Base-by-base conservation (phyloP, 768 basidiomycete genomes). In the Cyclocybe cylindracea region DNA sequence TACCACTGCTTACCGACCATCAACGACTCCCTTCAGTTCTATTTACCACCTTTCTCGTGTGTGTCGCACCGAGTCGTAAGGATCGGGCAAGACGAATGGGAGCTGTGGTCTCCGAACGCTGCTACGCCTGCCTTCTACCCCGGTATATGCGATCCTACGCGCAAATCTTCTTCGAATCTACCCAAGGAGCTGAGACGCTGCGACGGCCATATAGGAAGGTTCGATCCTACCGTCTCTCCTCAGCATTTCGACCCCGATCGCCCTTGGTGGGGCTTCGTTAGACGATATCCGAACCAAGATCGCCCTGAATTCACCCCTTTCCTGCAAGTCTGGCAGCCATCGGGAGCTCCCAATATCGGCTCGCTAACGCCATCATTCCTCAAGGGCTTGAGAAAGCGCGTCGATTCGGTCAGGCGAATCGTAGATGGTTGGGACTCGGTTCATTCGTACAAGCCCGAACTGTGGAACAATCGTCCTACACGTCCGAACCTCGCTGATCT, bases 191-290 rank as follows among this genome's bases (percentile, higher is more conserved):
- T 29, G 11, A 7, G 43, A 4, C 35, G 55, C 1, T 51, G 37
- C 43, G 55, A 60, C 10, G 56, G 61, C 0, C 59, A 55, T 19
- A 31, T 50, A 0, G 59, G 59, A 13, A 46, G 43, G 3, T 60
- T 54, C 24, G 59, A 63, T 33, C 54, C 39, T 10, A 53, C 55
- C 0, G 37, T 45, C 1, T 46, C 46, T 3, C 59, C 59, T 10
- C 56, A 60, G 24, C 36, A 39, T 3, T 52, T n/a, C 10, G 40
- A 48, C 7, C 16, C 34, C 0, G 5, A 24, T 4, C 2, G 2
- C 0, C 47, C 50, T 29, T 56, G 55, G 55, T 16, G 48, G 2
- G 41, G 41, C 5, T 56, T 52, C 24, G 42, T 56, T 4, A 16
- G 41, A 16, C n/a, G 14, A 0, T 5, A n/a, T 5, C n/a, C 39